These are phyloP conservation scores for Euphorbia tirucalli DNA, from an alignment of 345 rosid species.

Conservation along the genomic window DNA sequence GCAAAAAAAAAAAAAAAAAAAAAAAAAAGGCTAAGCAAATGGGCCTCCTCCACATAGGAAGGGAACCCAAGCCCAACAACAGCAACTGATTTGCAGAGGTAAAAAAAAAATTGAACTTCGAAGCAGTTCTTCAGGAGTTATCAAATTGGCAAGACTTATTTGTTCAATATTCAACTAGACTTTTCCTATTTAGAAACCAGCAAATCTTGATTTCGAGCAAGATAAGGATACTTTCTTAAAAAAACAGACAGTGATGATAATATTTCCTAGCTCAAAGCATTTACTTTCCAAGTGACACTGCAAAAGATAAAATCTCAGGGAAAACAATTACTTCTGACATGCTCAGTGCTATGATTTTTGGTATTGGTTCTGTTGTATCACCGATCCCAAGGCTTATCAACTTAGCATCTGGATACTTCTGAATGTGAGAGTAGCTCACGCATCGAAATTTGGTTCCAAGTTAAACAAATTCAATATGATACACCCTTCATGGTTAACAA, in stretches of 20 bases:
- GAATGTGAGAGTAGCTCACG: conserved; percentile 20
- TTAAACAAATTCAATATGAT: not conserved
- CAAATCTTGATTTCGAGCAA: not conserved
- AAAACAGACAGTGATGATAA: not conserved
- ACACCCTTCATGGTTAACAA: not conserved
- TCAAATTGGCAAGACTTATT: not conserved
- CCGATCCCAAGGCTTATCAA: conserved; percentile 31
- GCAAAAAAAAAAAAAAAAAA: too few species aligned
- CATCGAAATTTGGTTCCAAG: conserved; percentile 16
- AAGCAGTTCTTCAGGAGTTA: too few species aligned
- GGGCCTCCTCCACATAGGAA: too few species aligned
- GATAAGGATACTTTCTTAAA: not conserved
- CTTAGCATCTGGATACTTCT: conserved; percentile 24
- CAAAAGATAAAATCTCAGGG: not conserved
- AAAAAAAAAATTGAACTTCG: not conserved
- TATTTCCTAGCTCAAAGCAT: not conserved
- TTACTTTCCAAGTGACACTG: not conserved
- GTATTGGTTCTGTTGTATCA: conserved; percentile 30
- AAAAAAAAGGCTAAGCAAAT: too few species aligned
- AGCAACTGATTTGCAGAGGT: too few species aligned
- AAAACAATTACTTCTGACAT: conserved; percentile 18
- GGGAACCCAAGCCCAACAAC: too few species aligned
- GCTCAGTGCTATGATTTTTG: conserved; percentile 14
- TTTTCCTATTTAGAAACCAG: not conserved
- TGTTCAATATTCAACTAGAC: not conserved